phyloP scores from a whole-genome alignment of 129 eudicot species.

The Dittrichia graveolens region DNA sequence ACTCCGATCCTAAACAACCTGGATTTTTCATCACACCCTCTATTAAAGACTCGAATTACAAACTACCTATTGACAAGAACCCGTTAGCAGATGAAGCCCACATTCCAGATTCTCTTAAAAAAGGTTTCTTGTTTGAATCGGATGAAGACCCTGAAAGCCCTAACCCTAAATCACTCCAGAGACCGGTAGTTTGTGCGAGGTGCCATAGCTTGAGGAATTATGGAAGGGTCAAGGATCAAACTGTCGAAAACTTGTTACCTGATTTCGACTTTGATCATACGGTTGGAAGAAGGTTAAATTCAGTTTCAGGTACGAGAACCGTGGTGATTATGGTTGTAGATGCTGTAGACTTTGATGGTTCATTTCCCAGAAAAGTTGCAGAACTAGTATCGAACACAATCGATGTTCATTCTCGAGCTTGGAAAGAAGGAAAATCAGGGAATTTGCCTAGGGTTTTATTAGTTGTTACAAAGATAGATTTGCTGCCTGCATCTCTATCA shows the following conservation, averaged over 20 bases:
- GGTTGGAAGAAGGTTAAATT: slow-evolving; percentile 75
- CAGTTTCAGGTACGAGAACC: slow-evolving; percentile 57
- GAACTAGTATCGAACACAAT: slow-evolving; percentile 63
- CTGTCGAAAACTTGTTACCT: slow-evolving; percentile 76
- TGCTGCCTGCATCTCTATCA: slow-evolving; percentile 63
- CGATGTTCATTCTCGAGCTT: slow-evolving; percentile 65
- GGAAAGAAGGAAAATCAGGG: slow-evolving; percentile 94
- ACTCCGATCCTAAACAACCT: slow-evolving; percentile 57
- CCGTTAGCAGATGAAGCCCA: slow-evolving; percentile 68
- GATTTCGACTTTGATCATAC: slow-evolving; percentile 96
- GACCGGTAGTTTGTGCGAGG: slow-evolving; percentile 75
- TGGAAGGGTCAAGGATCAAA: slow-evolving; percentile 67
- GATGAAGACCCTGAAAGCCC: slow-evolving; percentile 25
- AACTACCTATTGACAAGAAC: slow-evolving; percentile 42
- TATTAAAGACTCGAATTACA: slow-evolving; percentile 47
- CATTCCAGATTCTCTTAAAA: slow-evolving; percentile 64
- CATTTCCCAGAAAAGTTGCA: slow-evolving; percentile 74
- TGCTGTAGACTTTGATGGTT: slow-evolving; percentile 88
- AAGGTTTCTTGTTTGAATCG: slow-evolving; percentile 49
- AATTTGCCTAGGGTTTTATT: slow-evolving; percentile 81
- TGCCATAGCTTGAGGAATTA: slow-evolving; percentile 80
- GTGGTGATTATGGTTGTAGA: slow-evolving; percentile 89
- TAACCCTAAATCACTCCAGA: slow-evolving; percentile 21
- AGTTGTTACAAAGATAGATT: slow-evolving; percentile 87
- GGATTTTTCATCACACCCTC: slow-evolving; percentile 68